Evolutionary conservation across 371 early-diverging fungal genomes (phyloP).

Genomic region (Batkoa obscura): DNA sequence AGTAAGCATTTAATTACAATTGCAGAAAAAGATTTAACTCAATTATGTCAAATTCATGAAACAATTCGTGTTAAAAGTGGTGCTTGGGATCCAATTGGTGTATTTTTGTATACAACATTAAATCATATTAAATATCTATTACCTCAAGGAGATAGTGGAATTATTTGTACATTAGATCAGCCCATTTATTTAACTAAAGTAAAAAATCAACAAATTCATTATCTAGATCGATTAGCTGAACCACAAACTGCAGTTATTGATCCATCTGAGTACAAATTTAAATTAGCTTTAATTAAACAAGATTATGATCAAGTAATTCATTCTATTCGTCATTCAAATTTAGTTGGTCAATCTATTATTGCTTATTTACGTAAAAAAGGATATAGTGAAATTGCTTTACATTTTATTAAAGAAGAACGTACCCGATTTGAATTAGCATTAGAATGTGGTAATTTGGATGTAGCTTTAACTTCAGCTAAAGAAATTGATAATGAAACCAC

Average conservation of each 20-base stretch:
- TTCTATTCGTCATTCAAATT: slow-evolving; percentile 83
- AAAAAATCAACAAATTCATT: slow-evolving; percentile 63
- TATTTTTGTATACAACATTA: slow-evolving; percentile 91
- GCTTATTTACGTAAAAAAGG: slow-evolving; percentile 96
- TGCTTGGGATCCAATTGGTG: slow-evolving; percentile 80
- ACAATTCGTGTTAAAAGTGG: slow-evolving; percentile 94
- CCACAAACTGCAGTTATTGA: slow-evolving; percentile 74
- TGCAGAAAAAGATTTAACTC: slow-evolving; percentile 67
- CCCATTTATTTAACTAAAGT: slow-evolving; percentile 77
- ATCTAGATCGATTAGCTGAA: slow-evolving; percentile 73
- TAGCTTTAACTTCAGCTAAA: slow-evolving; percentile 81
- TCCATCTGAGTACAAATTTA: slow-evolving; percentile 96
- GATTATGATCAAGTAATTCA: slow-evolving; percentile 84
- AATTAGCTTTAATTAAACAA: slow-evolving; percentile 71
- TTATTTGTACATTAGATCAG: slow-evolving; percentile 87
- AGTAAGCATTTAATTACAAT: slow-evolving; percentile 86
- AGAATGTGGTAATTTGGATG: slow-evolving; percentile 87
- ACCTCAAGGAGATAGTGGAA: slow-evolving; percentile 81
- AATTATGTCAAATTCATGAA: slow-evolving; percentile 77
- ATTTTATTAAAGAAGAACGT: slow-evolving; percentile 89
- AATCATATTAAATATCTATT: slow-evolving; percentile 98
- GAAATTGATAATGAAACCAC: slow-evolving; percentile 63
- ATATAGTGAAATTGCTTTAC: slow-evolving; percentile 93
- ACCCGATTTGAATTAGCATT: slow-evolving; percentile 92
- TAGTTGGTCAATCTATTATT: slow-evolving; percentile 96